Base-by-base conservation (phyloP, 2,329 filamentous ascomycete species). In the Xylariales sp. region DNA sequence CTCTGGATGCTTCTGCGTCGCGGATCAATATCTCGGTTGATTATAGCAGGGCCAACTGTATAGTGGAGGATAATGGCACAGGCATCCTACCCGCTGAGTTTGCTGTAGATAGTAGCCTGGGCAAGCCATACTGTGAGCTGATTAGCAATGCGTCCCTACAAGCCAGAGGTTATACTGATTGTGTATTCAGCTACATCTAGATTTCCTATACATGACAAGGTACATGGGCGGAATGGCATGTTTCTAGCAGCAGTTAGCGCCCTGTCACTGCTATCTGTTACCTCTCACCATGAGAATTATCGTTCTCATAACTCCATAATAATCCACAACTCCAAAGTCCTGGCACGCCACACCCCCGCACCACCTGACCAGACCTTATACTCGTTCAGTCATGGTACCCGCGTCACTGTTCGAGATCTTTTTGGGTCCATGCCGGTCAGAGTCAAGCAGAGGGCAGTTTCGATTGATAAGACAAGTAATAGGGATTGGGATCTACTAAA, bases 381-480 rank as follows among this genome's bases (percentile, higher is more conserved):
- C 7, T 65, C 62, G 24, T 74, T 72, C 40, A 58, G 66, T 15
- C 79, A 87, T 63, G 91, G 91, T 5, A 95, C 90, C 0, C 76
- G 78, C 19, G 80, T 91, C 2, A 74, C 73, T 1, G 83, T 95
- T 5, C 78, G 82, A 40, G 83, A 95, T 56, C 67, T 96, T 1
- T 97, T 96, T 61, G 89, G 90, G 0, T 85, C 82, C 41, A 87
- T 96, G 78, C 89, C 91, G 0, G 91, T 96, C 11, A 81, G 91
- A 12, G 83, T 94, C 18, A 95, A 93, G 56, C 85, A 89, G 50
- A 76, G 89, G 45, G 76, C 76, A 0, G 49, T 79, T 4, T 62
- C 67, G 46, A 57, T 70, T 27, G 66, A 78, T 51, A 70, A 68
- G 48, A 47, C 69, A 10, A 66, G 81, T 33, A 60, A 74, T 15